Evolutionary conservation across 805 yeast species (phyloP), one percentile per base, ranked within the genome.

Genomic region (Sugiyamaella americana): DNA sequence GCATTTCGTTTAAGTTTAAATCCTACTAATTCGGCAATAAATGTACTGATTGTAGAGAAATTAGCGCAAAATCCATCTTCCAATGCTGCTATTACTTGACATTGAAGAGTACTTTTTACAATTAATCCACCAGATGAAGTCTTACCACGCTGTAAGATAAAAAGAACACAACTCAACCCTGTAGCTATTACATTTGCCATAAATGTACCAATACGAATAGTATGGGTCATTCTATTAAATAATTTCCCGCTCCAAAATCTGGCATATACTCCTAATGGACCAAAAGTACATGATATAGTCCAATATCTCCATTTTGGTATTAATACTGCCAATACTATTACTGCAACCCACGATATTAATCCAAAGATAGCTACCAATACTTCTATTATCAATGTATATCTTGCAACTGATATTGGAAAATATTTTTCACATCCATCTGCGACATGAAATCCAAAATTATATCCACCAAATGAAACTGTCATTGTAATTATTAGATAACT

Each of bases 21-120:
- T 2, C 64, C 61, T 46, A 62, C 70, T 34, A 86, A 62, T 61
- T 88, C 97, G 37, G 75, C 79, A 5, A 84, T 73, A 54, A 87
- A 84, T 0, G 96, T 84, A 46, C 91, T 81, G 35, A 86, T 76
- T 0, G 96, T 85, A 35, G 87, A 78, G 43, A 83, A 62, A 2
- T 77, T 73, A 1, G 89, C 94, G 58, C 87, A 80, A 49, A 76
- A 79, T 0, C 95, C 94, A 54, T 77, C 76, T 17, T 66, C 69
- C 1, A 84, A 58, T 0, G 83, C 88, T 5, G 55, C 51, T 0
- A 82, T 56, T 2, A 79, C 75, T 35, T 76, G 79, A 51, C 85
- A 78, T 0, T 69, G 58, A 3, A 74, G 50, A 0, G 52, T 22
- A 2, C 59, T 56, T 5, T 61, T 53, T 0, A 72, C 64, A 16